phyloP scores from a whole-genome alignment of 441 rosid species.

The Corymbia calophylla region DNA sequence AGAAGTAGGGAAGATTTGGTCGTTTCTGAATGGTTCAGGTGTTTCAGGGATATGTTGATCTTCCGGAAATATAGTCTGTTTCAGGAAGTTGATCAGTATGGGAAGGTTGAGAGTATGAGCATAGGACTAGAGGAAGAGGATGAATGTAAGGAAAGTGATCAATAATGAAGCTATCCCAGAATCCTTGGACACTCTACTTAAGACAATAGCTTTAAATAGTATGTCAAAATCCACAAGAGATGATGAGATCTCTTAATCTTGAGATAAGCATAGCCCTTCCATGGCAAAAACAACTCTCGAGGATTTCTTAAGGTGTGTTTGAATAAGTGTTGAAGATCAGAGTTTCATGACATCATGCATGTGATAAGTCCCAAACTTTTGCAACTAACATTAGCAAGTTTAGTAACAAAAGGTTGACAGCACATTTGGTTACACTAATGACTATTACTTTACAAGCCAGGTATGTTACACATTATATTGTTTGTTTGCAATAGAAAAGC shows the following conservation, averaged over 20 bases:
- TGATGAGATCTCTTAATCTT: not conserved
- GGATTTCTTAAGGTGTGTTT: not conserved
- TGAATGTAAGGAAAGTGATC: not conserved
- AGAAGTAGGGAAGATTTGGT: not conserved
- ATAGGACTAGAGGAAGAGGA: not conserved
- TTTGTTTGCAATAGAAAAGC: not conserved
- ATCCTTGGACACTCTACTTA: not conserved
- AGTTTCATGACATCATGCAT: not conserved
- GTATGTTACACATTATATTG: not conserved
- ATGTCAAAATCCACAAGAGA: not conserved
- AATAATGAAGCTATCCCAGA: not conserved
- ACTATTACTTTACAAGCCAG: not conserved
- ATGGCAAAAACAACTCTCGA: not conserved
- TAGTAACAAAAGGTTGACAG: not conserved
- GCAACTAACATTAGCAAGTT: not conserved
- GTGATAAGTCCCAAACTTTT: not conserved
- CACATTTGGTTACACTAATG: not conserved
- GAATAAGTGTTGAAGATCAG: not conserved
- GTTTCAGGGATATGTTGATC: not conserved
- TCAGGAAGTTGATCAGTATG: not conserved
- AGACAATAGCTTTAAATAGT: not conserved
- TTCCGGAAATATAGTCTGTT: not conserved
- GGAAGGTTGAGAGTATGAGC: not conserved
- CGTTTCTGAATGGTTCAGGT: not conserved
- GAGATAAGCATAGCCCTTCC: not conserved